Percentiles rank a stretch among this genome's conserved stretches.
phyloP scores from a whole-genome alignment of 305 asterid species.

The Fraxinus latifolia region DNA sequence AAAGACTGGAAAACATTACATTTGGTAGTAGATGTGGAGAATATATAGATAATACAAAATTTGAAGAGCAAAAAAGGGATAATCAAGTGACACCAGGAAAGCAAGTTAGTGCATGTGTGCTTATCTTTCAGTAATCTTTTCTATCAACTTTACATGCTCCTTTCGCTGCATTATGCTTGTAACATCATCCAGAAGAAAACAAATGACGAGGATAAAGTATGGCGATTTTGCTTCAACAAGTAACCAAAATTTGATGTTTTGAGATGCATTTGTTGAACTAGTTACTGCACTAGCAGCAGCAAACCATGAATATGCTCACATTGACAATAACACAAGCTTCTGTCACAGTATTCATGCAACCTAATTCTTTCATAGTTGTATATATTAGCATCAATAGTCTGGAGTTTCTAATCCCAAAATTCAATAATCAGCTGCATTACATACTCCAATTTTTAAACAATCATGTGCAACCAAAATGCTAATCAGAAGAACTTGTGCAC shows the following conservation, averaged over 20 bases:
- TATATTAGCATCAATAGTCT: background rate
- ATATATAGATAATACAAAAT: background rate
- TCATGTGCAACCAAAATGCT: background rate
- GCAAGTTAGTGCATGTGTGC: background rate
- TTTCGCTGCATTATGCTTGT: background rate
- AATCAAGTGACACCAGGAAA: background rate
- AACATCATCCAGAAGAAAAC: background rate
- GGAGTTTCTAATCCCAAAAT: background rate
- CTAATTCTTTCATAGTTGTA: background rate
- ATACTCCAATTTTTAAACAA: background rate
- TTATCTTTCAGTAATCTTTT: background rate
- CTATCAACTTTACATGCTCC: background rate
- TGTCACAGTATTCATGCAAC: background rate
- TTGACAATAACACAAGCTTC: background rate
- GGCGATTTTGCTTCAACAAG: background rate
- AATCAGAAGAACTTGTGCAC: background rate
- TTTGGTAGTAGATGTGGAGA: background rate
- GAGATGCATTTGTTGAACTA: background rate
- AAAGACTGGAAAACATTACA: conserved; percentile 10
- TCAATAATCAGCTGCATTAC: background rate
- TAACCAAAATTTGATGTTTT: background rate
- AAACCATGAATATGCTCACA: background rate
- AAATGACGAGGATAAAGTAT: conserved; percentile 6
- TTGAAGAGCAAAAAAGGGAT: background rate
- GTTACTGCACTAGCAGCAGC: background rate